Evolutionary conservation across 768 basidiomycete species (phyloP), one percentile per base, ranked within the genome.

Genomic region (Mycena amicta): DNA sequence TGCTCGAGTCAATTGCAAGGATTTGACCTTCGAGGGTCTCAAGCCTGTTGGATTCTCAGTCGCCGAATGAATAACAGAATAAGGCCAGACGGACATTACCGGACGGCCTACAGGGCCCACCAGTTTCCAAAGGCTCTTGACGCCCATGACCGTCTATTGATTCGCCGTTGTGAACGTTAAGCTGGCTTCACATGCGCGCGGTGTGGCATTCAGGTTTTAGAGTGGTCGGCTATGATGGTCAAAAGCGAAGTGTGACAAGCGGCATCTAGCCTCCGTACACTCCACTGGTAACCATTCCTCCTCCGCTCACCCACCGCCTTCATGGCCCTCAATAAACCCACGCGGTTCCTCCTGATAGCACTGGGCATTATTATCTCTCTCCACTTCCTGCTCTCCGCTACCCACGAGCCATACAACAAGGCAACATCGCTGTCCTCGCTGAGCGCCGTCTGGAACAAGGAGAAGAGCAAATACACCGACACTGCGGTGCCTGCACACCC

Each of bases 1-100:
- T 98, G 65, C 94, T 97, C 3, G 95, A 98, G 74, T 99, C 97
- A 55, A 99, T 98, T 2, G 97, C 97, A 76, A 99, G 85, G 11
- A 86, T 78, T 71, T 95, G 96, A n/a, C 94, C 95, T 68, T 95
- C 95, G 70, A 95, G 84, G 0, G 90, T 95, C 74, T 99, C 96
- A 54, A 98, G 79, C 73, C 95, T 96, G 67, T 31, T 57, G 52
- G 50, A 63, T 41, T 20, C 50, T 52, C 45, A 56, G 57, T 55
- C 51, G 49, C 27, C n/a, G 11, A 25, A 50, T 8, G 37, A 26
- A 15, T 25, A 53, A 27, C 27, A n/a, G n/a, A n/a, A 8, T 2
- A 12, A n/a, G 2, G 43, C 23, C 15, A 31, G 33, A 78, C 86
- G 67, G 70, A 96, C 95, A 92, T 83, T 65, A 98, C 89, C 45